Conservation (phyloP, 2,329 filamentous ascomycete species). For the Ramichloridium luteum region DNA sequence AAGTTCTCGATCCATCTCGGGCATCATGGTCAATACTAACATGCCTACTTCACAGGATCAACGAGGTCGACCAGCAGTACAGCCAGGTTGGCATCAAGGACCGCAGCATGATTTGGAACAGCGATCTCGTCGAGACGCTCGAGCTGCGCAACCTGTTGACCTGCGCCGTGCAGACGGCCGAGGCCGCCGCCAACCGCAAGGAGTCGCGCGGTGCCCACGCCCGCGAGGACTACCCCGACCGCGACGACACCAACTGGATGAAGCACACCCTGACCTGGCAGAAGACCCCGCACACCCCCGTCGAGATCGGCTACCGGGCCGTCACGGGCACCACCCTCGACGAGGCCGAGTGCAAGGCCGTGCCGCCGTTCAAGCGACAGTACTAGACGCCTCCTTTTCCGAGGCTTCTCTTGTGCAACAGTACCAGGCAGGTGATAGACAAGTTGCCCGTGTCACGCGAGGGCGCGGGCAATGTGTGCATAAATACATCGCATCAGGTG, state of each 20-base stretch:
- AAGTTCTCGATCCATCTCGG: conserved; percentile 7
- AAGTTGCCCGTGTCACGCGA: too few relatives aligned
- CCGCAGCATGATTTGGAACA: conserved; percentile 99
- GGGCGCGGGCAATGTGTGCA: too few relatives aligned
- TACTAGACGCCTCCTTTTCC: conserved; percentile 45
- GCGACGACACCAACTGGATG: conserved; percentile 96
- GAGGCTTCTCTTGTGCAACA: neutral
- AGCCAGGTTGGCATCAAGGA: conserved; percentile 87
- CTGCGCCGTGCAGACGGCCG: conserved; percentile 89
- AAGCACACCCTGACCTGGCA: conserved; percentile 98
- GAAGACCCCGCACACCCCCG: conserved; percentile 77
- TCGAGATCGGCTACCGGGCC: conserved; percentile 73
- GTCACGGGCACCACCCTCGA: conserved; percentile 78
- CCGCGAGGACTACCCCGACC: conserved; percentile 89
- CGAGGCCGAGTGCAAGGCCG: conserved; percentile 88
- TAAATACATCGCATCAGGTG: too few relatives aligned
- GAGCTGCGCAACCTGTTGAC: conserved; percentile 92
- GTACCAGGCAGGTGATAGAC: conserved; percentile 7
- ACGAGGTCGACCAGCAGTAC: conserved; percentile 69
- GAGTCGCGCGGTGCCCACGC: conserved; percentile 96
- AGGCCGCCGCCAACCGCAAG: conserved; percentile 82
- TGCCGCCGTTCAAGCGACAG: conserved; percentile 91
- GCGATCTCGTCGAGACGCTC: conserved; percentile 88
- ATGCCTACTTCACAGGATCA: conserved; percentile 43
- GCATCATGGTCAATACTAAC: conserved; percentile 10